Evolutionary conservation across 805 yeast genomes (phyloP), one percentile per base, ranked within the genome.

Genomic region (Grigorovia transvaalensis): DNA sequence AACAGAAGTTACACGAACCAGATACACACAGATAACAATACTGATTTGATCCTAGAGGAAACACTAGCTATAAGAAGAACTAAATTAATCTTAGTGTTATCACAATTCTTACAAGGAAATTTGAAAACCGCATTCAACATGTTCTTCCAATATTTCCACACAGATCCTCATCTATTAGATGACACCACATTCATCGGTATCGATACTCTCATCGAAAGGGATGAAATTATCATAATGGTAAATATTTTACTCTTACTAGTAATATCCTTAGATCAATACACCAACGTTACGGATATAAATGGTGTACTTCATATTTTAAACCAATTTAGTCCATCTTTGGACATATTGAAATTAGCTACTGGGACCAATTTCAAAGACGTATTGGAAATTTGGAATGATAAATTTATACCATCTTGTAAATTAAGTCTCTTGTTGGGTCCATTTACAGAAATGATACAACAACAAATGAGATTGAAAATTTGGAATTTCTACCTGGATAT

Each of bases 401-500:
- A 51, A 1, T 51, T 64, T 8, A 52, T 53, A 29, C 30, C 49
- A 5, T 44, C 48, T 9, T 62, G 63, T 43, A 9, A 23, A 15
- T 18, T 50, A 18, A 60, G 64, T 50, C 23, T 52, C 8, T 57
- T 65, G 29, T 49, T 66, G 11, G 47, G 47, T 29, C 53, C 52
- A 17, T 51, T 50, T 20, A 62, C 67, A 67, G 43, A 42, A 2
- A 50, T 44, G 11, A 59, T 60, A 2, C 55, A 57, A 19, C 46
- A 42, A 33, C 52, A 54, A 17, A 58, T 65, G 60, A 55, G 65
- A 44, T 50, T 57, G 41, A 66, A 65, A 48, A 60, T 66, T 15
- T 61, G 60, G 46, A 58, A 59, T 33, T 63, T 66, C 46, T 65
- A 66, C 52, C 45, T 66, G 50, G 55, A 63, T 40, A 54, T 66